These are phyloP conservation scores for Setomelanomma holmii DNA, from an alignment of 2,329 filamentous ascomycete genomes.

Conservation along the genomic window DNA sequence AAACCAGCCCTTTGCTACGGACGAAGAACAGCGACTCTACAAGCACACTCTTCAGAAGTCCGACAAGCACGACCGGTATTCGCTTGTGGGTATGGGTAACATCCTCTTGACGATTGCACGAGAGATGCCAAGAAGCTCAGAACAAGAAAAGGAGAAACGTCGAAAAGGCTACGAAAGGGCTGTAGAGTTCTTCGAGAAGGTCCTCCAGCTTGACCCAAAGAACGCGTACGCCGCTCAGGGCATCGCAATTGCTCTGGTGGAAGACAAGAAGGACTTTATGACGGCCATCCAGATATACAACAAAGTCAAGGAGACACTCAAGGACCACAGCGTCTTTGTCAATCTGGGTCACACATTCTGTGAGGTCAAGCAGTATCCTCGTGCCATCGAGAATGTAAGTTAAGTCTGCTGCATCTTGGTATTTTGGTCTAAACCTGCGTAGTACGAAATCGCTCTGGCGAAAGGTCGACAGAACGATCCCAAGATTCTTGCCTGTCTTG, in stretches of 20 bases:
- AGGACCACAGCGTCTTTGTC: slow-evolving; percentile 85
- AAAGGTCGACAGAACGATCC: slow-evolving; percentile 82
- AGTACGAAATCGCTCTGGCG: slow-evolving; percentile 84
- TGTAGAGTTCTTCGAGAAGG: slow-evolving; percentile 98
- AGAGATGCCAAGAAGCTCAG: slow-evolving; percentile 91
- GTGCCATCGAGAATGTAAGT: slow-evolving; percentile 81
- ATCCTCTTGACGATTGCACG: slow-evolving; percentile 85
- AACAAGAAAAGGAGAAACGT: slow-evolving; percentile 89
- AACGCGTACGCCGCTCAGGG: slow-evolving; percentile 98
- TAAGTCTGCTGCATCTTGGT: not conserved
- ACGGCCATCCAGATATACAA: slow-evolving; percentile 85
- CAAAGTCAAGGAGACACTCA: slow-evolving; percentile 88
- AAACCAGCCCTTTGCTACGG: slow-evolving; percentile 80
- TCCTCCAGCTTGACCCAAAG: slow-evolving; percentile 88
- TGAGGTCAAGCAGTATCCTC: slow-evolving; percentile 86
- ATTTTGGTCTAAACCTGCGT: slow-evolving; percentile 16
- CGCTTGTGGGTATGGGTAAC: slow-evolving; percentile 96
- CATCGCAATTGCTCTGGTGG: slow-evolving; percentile 89
- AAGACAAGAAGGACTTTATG: slow-evolving; percentile 90
- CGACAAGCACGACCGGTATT: slow-evolving; percentile 98
- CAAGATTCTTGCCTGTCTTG: slow-evolving; percentile 82
- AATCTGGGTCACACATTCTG: slow-evolving; percentile 94
- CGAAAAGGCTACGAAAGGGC: slow-evolving; percentile 87
- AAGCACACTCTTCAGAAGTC: slow-evolving; percentile 89
- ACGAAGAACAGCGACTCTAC: slow-evolving; percentile 91